Evolutionary conservation across 2,329 filamentous ascomycete species (phyloP).

Genomic region (Colletotrichum liriopes): DNA sequence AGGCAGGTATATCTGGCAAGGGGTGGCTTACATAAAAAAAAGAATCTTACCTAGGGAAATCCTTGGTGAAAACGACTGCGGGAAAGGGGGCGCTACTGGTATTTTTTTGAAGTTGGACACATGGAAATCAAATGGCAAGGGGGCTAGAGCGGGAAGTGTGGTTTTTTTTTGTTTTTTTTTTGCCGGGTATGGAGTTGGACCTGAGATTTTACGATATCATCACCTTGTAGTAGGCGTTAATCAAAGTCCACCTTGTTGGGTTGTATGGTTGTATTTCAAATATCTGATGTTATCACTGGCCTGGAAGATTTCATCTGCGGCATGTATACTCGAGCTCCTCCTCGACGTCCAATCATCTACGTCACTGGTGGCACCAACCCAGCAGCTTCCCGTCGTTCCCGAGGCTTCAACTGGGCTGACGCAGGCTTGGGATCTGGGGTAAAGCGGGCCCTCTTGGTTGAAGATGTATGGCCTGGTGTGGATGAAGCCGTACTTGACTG

Average conservation of each 20-base stretch:
- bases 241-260: not conserved
- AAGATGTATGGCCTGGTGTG: not conserved
- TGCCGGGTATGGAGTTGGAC: constrained; percentile 1
- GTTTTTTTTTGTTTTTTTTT: too few relatives aligned
- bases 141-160: not conserved
- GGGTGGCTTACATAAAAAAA: constrained; percentile 33
- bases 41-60: not conserved
- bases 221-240: constrained; percentile 3
- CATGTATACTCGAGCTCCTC: not conserved
- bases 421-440: constrained; percentile 33
- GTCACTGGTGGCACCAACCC: constrained; percentile 12
- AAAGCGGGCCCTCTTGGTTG: constrained; percentile 26
- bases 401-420: constrained; percentile 2
- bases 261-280: not conserved
- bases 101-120: not conserved
- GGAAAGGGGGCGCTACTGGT: constrained; percentile 19
- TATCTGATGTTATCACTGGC: not conserved
- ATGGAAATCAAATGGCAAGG: constrained; percentile 2
- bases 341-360: not conserved
- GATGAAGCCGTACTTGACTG: not conserved
- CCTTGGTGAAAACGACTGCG: not conserved
- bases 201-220: constrained; percentile 5
- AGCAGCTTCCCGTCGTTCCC: constrained; percentile 12
- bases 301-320: not conserved
- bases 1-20: constrained; percentile 4